Evolutionary conservation across 257 asterid species (phyloP).

Genomic region (Cruciata laevipes): DNA sequence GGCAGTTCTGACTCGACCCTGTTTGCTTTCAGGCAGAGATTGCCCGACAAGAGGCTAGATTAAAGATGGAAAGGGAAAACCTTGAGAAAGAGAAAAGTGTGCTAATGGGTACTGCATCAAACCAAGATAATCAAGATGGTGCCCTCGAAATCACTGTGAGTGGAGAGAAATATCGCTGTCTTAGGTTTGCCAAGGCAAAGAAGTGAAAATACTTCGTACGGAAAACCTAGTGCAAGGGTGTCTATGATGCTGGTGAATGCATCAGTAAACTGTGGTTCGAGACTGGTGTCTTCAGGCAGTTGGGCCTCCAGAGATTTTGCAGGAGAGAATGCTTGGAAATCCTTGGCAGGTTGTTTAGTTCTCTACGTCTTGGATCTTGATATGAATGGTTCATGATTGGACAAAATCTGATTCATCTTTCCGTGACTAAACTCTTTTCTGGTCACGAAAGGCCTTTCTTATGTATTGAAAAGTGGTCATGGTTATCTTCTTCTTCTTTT

Average conservation of each 20-base stretch:
- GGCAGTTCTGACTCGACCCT: slow-evolving; percentile 5
- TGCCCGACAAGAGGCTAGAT: slow-evolving; percentile 90
- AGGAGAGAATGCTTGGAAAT: background rate
- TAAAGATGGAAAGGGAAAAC: slow-evolving; percentile 86
- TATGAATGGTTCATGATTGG: background rate
- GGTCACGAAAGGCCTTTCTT: too few species aligned
- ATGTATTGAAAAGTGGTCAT: too few species aligned
- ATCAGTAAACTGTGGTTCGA: background rate
- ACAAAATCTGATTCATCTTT: too few species aligned
- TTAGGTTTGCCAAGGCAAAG: slow-evolving; percentile 97
- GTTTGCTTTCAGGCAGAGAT: slow-evolving; percentile 68
- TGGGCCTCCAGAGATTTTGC: background rate
- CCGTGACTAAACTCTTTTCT: too few species aligned
- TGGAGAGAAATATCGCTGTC: slow-evolving; percentile 95
- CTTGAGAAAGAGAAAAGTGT: slow-evolving; percentile 98
- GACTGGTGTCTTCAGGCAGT: background rate
- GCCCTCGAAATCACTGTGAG: slow-evolving; percentile 97
- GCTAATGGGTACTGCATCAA: slow-evolving; percentile 97
- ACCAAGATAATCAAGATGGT: slow-evolving; percentile 97
- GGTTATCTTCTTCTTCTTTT: too few species aligned
- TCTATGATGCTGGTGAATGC: background rate
- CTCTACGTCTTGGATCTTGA: background rate
- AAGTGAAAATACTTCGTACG: slow-evolving; percentile 32
- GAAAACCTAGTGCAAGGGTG: background rate
- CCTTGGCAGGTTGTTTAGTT: background rate